Percentiles rank a stretch among this genome's conserved stretches.
Evolutionary conservation across 2,329 filamentous ascomycete genomes (phyloP).

Genomic region (Alternaria brassicicola): DNA sequence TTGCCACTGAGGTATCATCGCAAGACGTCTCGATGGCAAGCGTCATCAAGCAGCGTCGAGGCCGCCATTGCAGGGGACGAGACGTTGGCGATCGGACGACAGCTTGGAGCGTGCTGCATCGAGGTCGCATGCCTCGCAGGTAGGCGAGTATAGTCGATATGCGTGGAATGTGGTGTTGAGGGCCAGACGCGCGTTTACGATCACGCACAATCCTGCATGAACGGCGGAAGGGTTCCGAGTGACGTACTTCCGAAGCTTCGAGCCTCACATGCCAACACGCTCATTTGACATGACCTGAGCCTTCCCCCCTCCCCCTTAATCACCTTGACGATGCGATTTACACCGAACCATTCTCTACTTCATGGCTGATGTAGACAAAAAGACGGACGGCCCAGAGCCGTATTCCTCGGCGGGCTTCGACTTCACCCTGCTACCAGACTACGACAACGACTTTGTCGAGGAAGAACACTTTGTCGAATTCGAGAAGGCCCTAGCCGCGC

Average conservation of each 20-base stretch:
- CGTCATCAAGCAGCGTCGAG: slow-evolving; percentile 46
- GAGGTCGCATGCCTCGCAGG: slow-evolving; percentile 28
- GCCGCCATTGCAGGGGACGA: slow-evolving; percentile 7
- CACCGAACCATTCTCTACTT: neutral
- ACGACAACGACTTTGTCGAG: slow-evolving; percentile 75
- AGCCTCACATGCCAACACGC: slow-evolving; percentile 10
- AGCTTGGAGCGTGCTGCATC: slow-evolving; percentile 15
- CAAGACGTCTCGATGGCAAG: slow-evolving; percentile 85
- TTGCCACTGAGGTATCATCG: slow-evolving; percentile 89
- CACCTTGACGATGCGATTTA: slow-evolving; percentile 26
- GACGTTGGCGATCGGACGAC: slow-evolving; percentile 6
- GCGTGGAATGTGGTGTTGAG: neutral
- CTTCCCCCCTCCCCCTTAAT: neutral
- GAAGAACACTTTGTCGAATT: slow-evolving; percentile 78
- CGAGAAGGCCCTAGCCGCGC: slow-evolving; percentile 78
- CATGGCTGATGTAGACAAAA: slow-evolving; percentile 54
- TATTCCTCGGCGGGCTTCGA: slow-evolving; percentile 71
- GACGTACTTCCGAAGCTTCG: slow-evolving; percentile 15
- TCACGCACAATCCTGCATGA: slow-evolving; percentile 1
- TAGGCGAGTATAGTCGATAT: neutral
- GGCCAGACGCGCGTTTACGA: neutral
- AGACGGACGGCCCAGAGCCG: slow-evolving; percentile 63
- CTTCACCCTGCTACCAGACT: slow-evolving; percentile 74
- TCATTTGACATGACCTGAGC: slow-evolving; percentile 1
- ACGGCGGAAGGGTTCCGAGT: slow-evolving; percentile 11